phyloP scores from a whole-genome alignment of 768 basidiomycete genomes.

The Tubosaeta sp. region DNA sequence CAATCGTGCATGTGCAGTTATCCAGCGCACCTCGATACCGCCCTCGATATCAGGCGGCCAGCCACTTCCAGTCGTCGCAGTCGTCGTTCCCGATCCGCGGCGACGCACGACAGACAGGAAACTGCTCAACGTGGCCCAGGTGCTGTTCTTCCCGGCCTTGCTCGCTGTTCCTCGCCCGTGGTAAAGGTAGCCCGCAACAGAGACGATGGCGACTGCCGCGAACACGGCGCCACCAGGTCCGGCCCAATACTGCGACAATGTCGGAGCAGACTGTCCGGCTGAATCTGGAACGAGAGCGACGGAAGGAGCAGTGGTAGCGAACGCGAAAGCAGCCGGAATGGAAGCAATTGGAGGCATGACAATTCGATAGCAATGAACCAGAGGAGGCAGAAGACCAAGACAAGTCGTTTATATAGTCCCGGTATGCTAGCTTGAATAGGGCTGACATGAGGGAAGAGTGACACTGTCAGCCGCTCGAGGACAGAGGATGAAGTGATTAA shows the following conservation, averaged over 20 bases:
- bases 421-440: conserved; percentile 4
- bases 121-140: conserved; percentile 3
- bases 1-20: not conserved
- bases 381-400: not conserved
- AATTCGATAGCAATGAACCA: not conserved
- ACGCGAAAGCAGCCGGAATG: conserved; percentile 5
- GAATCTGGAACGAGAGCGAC: not conserved
- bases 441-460: not conserved
- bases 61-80: not conserved
- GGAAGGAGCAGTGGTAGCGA: conserved; percentile 2
- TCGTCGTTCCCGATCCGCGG: not conserved
- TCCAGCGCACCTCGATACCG: conserved; percentile 5
- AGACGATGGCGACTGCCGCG: conserved; percentile 10
- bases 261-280: conserved; percentile 1
- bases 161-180: conserved; percentile 3
- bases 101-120: conserved; percentile 10
- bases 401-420: conserved; percentile 4
- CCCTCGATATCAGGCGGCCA: conserved; percentile 9
- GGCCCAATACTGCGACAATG: conserved; percentile 1
- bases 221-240: conserved; percentile 18
- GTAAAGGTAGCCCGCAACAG: conserved; percentile 15
- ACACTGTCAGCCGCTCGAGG: conserved; percentile 11
- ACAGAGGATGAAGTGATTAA: not conserved
- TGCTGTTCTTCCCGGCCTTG: not conserved
- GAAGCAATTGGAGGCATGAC: conserved; percentile 20